These are phyloP conservation scores for Colletotrichum noveboracense DNA, from an alignment of 2,329 filamentous ascomycete species.

Conservation along the genomic window DNA sequence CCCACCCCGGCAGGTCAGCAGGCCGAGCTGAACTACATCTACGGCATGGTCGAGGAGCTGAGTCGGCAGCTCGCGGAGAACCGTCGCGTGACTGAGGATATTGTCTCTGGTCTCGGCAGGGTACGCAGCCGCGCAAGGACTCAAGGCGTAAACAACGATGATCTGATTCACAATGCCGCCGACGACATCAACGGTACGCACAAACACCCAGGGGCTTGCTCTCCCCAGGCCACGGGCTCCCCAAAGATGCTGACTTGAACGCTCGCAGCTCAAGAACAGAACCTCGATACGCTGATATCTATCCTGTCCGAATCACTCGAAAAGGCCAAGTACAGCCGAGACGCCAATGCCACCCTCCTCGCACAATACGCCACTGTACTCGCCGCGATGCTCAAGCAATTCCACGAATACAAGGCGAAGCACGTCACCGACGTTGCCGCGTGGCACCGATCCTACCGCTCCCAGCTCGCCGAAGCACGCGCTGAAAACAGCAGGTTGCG, in stretches of 20 bases:
- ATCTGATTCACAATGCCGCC: constrained; percentile 59
- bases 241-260: background rate
- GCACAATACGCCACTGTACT: constrained; percentile 63
- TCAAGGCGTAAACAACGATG: constrained; percentile 60
- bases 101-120: constrained; percentile 66
- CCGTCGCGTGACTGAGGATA: constrained; percentile 65
- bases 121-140: constrained; percentile 62
- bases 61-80: constrained; percentile 68
- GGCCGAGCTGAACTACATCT: constrained; percentile 72
- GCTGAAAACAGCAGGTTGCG: constrained; percentile 67
- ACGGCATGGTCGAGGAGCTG: constrained; percentile 70
- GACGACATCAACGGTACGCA: constrained; percentile 61
- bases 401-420: constrained; percentile 70
- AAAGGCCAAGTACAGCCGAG: constrained; percentile 63
- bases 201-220: background rate
- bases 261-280: constrained; percentile 57
- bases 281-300: constrained; percentile 66
- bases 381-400: constrained; percentile 63
- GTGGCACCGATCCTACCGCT: constrained; percentile 71
- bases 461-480: constrained; percentile 68
- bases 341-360: constrained; percentile 64
- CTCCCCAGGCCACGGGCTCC: background rate
- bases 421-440: constrained; percentile 65
- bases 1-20: constrained; percentile 72
- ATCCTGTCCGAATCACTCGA: constrained; percentile 67